Percentiles rank a stretch among this genome's conserved stretches.
These are phyloP conservation scores for Mikania micrantha DNA, from an alignment of 129 eudicot species.

Conservation along the genomic window DNA sequence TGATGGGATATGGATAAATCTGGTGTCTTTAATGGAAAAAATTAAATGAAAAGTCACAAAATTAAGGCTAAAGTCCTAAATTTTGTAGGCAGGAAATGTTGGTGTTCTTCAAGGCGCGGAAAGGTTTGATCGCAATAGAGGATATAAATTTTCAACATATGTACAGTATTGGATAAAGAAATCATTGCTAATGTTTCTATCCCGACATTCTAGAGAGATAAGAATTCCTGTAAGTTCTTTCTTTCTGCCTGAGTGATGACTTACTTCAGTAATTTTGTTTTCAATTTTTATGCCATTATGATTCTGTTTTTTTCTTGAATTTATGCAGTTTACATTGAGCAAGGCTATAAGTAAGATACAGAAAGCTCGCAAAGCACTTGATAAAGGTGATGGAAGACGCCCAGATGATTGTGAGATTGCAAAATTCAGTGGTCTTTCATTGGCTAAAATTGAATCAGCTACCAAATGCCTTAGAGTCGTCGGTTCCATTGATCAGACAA, in stretches of 20 bases:
- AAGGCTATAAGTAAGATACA: conserved; percentile 63
- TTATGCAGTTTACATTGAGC: conserved; percentile 50
- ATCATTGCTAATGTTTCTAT: conserved; percentile 52
- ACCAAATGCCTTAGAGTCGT: conserved; percentile 69
- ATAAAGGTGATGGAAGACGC: conserved; percentile 40
- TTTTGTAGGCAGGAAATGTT: conserved; percentile 67
- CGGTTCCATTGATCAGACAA: conserved; percentile 68
- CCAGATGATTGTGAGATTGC: conserved; percentile 66
- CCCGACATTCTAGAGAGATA: conserved; percentile 73
- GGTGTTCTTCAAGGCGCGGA: conserved; percentile 92
- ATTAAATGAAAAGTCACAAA: background rate
- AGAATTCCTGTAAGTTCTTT: conserved; percentile 58
- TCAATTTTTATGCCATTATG: background rate
- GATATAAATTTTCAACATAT: conserved; percentile 83
- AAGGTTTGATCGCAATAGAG: conserved; percentile 78
- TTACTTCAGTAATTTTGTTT: background rate
- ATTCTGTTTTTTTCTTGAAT: background rate
- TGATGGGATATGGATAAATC: background rate
- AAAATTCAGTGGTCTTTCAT: conserved; percentile 67
- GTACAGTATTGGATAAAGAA: conserved; percentile 91
- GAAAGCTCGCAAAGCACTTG: conserved; percentile 59
- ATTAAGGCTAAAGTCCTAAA: background rate
- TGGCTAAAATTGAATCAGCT: conserved; percentile 65
- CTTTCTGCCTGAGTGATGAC: background rate
- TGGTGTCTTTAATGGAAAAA: background rate